Conservation (phyloP, 1,139 yeast genomes). For the Scheffersomyces quercinus region DNA sequence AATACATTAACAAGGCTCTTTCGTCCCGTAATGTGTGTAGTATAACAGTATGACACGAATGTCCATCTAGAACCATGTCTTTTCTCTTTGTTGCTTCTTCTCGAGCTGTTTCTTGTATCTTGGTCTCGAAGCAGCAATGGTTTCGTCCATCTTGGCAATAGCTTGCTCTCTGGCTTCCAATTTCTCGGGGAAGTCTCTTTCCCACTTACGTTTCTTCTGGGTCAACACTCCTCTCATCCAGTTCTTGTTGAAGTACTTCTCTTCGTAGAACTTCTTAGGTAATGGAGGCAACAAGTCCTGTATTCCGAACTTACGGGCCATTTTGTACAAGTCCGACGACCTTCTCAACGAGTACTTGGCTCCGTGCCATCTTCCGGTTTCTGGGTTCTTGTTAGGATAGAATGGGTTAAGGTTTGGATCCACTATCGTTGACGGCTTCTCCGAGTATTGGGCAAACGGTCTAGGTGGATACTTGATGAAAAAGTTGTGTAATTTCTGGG, state of each 20-base stretch:
- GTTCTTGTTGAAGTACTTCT: conserved; percentile 72
- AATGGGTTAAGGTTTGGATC: conserved; percentile 86
- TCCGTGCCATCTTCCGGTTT: conserved; percentile 73
- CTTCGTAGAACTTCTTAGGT: conserved; percentile 75
- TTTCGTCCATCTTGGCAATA: conserved; percentile 68
- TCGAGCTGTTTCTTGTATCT: conserved; percentile 58
- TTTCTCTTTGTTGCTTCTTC: conserved; percentile 48
- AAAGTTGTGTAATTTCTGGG: conserved; percentile 70
- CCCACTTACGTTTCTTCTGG: conserved; percentile 84
- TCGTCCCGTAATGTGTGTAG: too few species aligned
- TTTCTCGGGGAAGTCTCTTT: conserved; percentile 65
- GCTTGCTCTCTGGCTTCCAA: conserved; percentile 66
- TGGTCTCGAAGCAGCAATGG: conserved; percentile 65
- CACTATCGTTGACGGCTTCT: conserved; percentile 61
- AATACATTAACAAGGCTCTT: too few species aligned
- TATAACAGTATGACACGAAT: not conserved
- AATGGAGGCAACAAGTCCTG: conserved; percentile 76
- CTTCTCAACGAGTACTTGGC: conserved; percentile 81
- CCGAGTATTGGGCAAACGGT: conserved; percentile 68
- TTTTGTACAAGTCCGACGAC: conserved; percentile 80
- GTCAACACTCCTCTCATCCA: conserved; percentile 75
- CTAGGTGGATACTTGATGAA: conserved; percentile 85
- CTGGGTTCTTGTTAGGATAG: conserved; percentile 80
- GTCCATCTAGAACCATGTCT: conserved; percentile 42
- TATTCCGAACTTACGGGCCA: conserved; percentile 81